Evolutionary conservation across 352 stramenopile genomes (phyloP), one percentile per base, ranked within the genome.

Genomic region (Phytophthora macrochlamydospora): DNA sequence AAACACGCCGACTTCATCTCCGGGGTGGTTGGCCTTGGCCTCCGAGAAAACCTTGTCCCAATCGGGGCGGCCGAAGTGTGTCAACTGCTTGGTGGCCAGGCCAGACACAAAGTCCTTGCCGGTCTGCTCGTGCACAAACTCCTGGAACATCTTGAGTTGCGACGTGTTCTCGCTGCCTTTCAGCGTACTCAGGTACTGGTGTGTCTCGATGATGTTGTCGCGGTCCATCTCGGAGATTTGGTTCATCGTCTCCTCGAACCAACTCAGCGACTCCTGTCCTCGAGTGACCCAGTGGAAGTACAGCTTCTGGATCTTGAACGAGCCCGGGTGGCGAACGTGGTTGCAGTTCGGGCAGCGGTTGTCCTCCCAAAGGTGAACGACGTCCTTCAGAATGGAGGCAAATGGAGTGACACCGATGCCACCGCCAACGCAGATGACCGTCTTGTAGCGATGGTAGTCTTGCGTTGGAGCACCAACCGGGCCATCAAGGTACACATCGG

Each of bases 201-300:
- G 88, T 12, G 83, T 79, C 64, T 94, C 84, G 43, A 97, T 87
- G 44, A 92, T 51, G 62, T 94, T 81, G 64, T 93, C 88, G 5
- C 67, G 68, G 52, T 96, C 89, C 77, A 92, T 85, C 46, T 76
- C 73, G 28, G 76, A 76, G 55, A 96, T 89, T 62, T 94, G 83
- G 68, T 95, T 93, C 79, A 97, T 94, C 14, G 89, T 92, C 37
- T 82, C 73, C 59, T 89, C 74, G 63, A 97, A 97, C 90, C 88
- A 96, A 0, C 76, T 78, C 29, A 97, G 76, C 13, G 83, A 89
- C 61, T 94, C 78, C 49, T 94, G 87, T 28, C 76, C 83, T 46
- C 88, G 81, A 28, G 85, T 93, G 50, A 89, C 85, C 88, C 89
- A 97, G 67, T 95, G 85, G 61, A 96, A 97, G 64, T 96, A 95